Percentiles rank a stretch among this genome's conserved stretches.
Evolutionary conservation across 805 yeast genomes (phyloP).

Genomic region (Hanseniaspora occidentalis): DNA sequence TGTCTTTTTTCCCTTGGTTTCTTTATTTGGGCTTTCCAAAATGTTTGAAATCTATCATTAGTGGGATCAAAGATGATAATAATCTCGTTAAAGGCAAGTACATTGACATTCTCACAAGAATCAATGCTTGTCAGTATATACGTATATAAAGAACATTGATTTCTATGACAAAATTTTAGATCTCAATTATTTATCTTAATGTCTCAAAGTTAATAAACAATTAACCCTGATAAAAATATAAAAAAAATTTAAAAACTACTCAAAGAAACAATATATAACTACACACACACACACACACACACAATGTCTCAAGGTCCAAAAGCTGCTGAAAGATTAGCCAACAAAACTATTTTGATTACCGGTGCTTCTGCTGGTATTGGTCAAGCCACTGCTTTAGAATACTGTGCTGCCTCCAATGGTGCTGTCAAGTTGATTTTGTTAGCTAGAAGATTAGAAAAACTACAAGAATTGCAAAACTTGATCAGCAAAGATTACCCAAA

Average conservation of each 20-base stretch:
- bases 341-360: constrained; percentile 74
- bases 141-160: too few relatives aligned
- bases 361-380: constrained; percentile 98
- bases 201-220: too few relatives aligned
- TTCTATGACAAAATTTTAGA: too few relatives aligned
- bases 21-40: too few relatives aligned
- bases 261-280: background rate
- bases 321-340: constrained; percentile 72
- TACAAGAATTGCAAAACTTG: constrained; percentile 36
- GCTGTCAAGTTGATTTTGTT: constrained; percentile 56
- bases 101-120: too few relatives aligned
- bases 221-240: too few relatives aligned
- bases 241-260: background rate
- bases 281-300: background rate
- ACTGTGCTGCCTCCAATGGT: constrained; percentile 67
- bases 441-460: constrained; percentile 63
- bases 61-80: too few relatives aligned
- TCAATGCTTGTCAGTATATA: too few relatives aligned
- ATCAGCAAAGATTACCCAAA: constrained; percentile 36
- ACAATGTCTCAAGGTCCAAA: constrained; percentile 53
- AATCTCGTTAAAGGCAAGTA: too few relatives aligned
- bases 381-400: constrained; percentile 77
- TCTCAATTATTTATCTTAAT: too few relatives aligned
- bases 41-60: too few relatives aligned
- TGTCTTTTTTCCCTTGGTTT: too few relatives aligned